Evolutionary conservation across 495 filamentous ascomycete species (phyloP).

Genomic region (Aspergillus avenaceus): DNA sequence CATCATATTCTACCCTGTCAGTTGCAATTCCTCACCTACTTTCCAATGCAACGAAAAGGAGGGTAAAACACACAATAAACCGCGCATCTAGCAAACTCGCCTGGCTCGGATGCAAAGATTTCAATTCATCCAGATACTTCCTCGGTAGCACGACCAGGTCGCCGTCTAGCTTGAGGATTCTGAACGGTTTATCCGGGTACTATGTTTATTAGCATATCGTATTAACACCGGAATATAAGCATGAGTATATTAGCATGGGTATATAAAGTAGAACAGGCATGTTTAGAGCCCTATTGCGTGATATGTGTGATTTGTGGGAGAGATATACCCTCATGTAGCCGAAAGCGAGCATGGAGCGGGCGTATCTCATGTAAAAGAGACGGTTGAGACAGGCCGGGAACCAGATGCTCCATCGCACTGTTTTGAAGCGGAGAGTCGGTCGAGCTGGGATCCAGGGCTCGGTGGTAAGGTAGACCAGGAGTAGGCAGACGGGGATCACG

Average conservation of each 20-base stretch:
- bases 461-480: neutral
- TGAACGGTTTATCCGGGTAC: slow-evolving; percentile 27
- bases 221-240: no score
- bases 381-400: slow-evolving; percentile 27
- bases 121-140: slow-evolving; percentile 27
- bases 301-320: no score
- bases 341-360: slow-evolving; percentile 16
- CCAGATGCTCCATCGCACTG: slow-evolving; percentile 17
- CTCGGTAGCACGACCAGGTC: slow-evolving; percentile 29
- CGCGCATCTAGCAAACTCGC: slow-evolving; percentile 29
- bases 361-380: slow-evolving; percentile 22
- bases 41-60: neutral
- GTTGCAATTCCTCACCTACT: no score
- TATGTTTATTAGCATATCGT: slow-evolving; percentile 1
- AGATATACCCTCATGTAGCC: slow-evolving; percentile 25
- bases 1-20: slow-evolving; percentile 19
- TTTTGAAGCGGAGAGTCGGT: slow-evolving; percentile 15
- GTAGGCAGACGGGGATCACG: neutral
- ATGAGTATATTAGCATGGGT: neutral
- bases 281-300: no score
- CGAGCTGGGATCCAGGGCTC: neutral
- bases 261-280: no score
- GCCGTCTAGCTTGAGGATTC: slow-evolving; percentile 30
- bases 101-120: slow-evolving; percentile 10
- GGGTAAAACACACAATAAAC: slow-evolving; percentile 17